A percentile compares a stretch with the other conserved stretches of the same genome.
These are phyloP conservation scores for Pythium myriotylum DNA, from an alignment of 352 stramenopile species.

Conservation along the genomic window DNA sequence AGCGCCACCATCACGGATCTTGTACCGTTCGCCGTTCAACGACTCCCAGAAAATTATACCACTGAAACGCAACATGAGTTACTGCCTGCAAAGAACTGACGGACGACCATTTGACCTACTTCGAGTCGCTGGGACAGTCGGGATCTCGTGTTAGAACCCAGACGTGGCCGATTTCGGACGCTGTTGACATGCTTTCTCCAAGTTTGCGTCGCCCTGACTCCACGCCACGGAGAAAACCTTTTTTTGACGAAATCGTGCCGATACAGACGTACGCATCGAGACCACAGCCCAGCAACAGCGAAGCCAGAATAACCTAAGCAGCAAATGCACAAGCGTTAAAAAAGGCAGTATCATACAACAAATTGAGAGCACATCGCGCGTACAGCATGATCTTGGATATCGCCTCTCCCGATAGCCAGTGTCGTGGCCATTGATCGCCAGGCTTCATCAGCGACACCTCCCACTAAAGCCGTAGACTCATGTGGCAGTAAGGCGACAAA, in stretches of 20 bases:
- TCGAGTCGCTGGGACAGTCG: conserved; percentile 16
- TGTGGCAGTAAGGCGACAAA: conserved; percentile 85
- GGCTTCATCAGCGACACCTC: conserved; percentile 56
- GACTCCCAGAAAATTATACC: conserved; percentile 75
- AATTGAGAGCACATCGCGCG: neutral
- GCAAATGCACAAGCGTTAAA: neutral
- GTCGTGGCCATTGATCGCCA: conserved; percentile 82
- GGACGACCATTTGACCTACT: conserved; percentile 9
- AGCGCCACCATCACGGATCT: conserved; percentile 23
- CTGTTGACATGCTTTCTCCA: neutral
- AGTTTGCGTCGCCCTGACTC: neutral
- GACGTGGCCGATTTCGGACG: conserved; percentile 59
- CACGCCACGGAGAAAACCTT: conserved; percentile 8
- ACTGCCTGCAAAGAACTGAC: neutral
- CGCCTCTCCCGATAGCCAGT: conserved; percentile 71
- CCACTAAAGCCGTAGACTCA: conserved; percentile 53
- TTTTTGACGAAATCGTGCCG: conserved; percentile 56
- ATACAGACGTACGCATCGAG: conserved; percentile 89
- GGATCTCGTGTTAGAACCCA: conserved; percentile 74
- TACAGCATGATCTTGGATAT: conserved; percentile 85
- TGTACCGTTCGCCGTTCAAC: conserved; percentile 57
- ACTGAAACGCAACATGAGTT: conserved; percentile 6
- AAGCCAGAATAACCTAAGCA: conserved; percentile 86
- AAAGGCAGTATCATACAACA: neutral
- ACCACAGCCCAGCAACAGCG: conserved; percentile 87